Evolutionary conservation across 192 early-diverging fungal species (phyloP).

Genomic region (Chytriomyces confervae): DNA sequence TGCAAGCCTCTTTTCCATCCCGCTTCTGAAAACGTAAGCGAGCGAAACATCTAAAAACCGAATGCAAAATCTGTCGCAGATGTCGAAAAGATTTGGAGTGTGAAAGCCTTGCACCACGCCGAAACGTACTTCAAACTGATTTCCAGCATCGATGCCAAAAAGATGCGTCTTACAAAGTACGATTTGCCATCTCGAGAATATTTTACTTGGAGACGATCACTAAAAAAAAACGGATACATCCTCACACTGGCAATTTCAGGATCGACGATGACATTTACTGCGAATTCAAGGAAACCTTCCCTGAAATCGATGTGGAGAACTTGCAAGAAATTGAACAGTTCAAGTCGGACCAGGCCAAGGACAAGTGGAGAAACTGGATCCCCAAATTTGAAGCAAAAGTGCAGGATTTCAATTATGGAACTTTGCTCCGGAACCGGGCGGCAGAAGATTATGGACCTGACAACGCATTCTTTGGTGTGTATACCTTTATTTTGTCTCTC

Average conservation of each 20-base stretch:
- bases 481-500: neutral
- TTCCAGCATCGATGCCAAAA: constrained; percentile 67
- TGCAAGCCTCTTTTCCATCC: too few relatives aligned
- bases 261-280: constrained; percentile 85
- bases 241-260: constrained; percentile 36
- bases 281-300: constrained; percentile 79
- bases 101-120: constrained; percentile 94
- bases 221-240: neutral
- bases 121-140: constrained; percentile 93
- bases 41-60: too few relatives aligned
- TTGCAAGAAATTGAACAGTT: constrained; percentile 79
- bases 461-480: constrained; percentile 88
- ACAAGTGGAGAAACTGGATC: constrained; percentile 87
- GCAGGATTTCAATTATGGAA: constrained; percentile 94
- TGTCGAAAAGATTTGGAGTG: constrained; percentile 91
- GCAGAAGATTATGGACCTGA: constrained; percentile 81
- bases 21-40: too few relatives aligned
- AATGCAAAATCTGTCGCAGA: constrained; percentile 29
- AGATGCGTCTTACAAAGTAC: constrained; percentile 81
- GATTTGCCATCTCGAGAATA: too few relatives aligned
- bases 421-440: constrained; percentile 78
- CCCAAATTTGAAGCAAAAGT: constrained; percentile 85
- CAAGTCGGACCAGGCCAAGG: constrained; percentile 81
- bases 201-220: too few relatives aligned
- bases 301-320: constrained; percentile 70